Conservation (phyloP, 768 basidiomycete species). For the Mycena leptocephala region DNA sequence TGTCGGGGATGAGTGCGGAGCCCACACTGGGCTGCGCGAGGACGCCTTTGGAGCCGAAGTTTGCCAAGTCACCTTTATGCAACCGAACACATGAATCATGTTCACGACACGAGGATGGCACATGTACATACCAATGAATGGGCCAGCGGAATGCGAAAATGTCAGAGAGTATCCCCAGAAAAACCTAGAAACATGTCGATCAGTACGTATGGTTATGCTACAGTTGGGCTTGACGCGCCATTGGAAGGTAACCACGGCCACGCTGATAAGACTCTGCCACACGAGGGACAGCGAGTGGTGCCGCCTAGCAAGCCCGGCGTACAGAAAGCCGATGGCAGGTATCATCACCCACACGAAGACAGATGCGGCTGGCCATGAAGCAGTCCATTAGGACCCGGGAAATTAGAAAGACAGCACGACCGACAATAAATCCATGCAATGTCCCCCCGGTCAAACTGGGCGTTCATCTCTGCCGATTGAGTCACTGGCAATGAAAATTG, state of each 20-base stretch:
- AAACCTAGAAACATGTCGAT: slow-evolving; percentile 45
- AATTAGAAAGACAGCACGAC: neutral
- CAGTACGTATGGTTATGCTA: neutral
- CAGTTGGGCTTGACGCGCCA: slow-evolving; percentile 59
- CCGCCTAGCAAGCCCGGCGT: slow-evolving; percentile 67
- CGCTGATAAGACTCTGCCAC: slow-evolving; percentile 25
- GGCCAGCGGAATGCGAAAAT: slow-evolving; percentile 70
- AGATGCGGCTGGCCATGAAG: slow-evolving; percentile 60
- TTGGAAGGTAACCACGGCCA: slow-evolving; percentile 45
- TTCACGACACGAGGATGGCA: too few relatives aligned
- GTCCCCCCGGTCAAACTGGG: slow-evolving; percentile 58
- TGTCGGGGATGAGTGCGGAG: slow-evolving; percentile 65
- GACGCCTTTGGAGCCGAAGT: slow-evolving; percentile 78
- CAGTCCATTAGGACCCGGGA: neutral
- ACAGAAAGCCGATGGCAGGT: slow-evolving; percentile 75
- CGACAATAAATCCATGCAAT: slow-evolving; percentile 66
- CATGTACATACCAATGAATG: slow-evolving; percentile 67
- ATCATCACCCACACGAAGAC: slow-evolving; percentile 77
- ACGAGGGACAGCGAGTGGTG: slow-evolving; percentile 20
- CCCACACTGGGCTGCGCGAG: slow-evolving; percentile 71
- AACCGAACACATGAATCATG: neutral
- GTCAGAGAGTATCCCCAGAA: slow-evolving; percentile 88
- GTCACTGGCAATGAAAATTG: slow-evolving; percentile 1
- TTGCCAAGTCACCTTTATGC: slow-evolving; percentile 49
- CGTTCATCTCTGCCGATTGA: slow-evolving; percentile 22